Evolutionary conservation across 768 basidiomycete genomes (phyloP).

Genomic region (Hypsizygus marmoreus): DNA sequence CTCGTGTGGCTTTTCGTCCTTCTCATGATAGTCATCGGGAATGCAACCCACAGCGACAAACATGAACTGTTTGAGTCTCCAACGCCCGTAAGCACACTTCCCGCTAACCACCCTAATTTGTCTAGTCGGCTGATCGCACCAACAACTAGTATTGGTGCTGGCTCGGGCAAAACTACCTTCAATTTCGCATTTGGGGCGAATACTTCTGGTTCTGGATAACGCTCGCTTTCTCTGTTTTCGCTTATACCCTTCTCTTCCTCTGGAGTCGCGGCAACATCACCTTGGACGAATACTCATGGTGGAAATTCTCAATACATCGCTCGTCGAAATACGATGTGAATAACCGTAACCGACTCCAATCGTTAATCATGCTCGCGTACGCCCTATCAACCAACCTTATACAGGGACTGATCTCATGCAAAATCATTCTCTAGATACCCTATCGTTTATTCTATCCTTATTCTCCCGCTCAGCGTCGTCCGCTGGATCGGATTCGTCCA

Average conservation of each 20-base stretch:
- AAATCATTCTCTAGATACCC: conserved; percentile 1
- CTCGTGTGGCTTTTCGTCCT: conserved; percentile 37
- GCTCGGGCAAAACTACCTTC: conserved; percentile 32
- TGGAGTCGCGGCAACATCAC: conserved; percentile 7
- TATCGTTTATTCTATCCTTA: conserved; percentile 7
- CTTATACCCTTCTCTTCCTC: conserved; percentile 23
- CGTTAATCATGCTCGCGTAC: conserved; percentile 10
- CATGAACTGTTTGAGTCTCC: conserved; percentile 29
- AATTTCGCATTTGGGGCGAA: conserved; percentile 39
- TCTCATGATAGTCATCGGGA: conserved; percentile 32
- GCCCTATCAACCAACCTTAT: neutral
- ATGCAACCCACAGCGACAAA: conserved; percentile 19
- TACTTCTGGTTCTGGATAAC: conserved; percentile 50
- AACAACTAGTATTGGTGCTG: conserved; percentile 42
- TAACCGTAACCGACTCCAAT: conserved; percentile 4
- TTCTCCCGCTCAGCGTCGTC: conserved; percentile 9
- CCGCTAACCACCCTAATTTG: neutral
- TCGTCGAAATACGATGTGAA: neutral
- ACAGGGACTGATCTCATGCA: neutral
- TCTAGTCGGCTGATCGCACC: neutral
- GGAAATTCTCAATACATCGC: conserved; percentile 7
- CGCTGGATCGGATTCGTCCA: conserved; percentile 13
- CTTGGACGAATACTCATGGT: conserved; percentile 4
- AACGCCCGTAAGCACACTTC: conserved; percentile 31
- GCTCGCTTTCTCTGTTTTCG: conserved; percentile 30